These are phyloP conservation scores for Tuber microsphaerosporum DNA, from an alignment of 495 filamentous ascomycete species.

Conservation along the genomic window DNA sequence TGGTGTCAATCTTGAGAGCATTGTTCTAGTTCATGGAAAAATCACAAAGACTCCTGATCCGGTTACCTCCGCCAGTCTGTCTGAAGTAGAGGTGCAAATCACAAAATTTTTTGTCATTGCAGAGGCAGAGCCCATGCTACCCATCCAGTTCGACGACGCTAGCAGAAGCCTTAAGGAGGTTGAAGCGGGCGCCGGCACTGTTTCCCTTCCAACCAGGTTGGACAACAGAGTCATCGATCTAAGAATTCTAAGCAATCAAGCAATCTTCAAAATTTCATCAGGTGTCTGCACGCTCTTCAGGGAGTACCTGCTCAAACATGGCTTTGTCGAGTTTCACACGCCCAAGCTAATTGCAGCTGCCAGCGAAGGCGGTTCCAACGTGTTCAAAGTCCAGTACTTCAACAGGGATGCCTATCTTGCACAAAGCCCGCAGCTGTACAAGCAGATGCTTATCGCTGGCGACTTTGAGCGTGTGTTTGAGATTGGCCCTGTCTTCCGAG, in stretches of 20 bases:
- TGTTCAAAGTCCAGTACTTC: conserved; percentile 91
- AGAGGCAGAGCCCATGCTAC: conserved; percentile 46
- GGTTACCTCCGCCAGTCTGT: conserved; percentile 70
- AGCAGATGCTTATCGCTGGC: conserved; percentile 92
- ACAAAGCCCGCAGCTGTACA: conserved; percentile 91
- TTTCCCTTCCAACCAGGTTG: conserved; percentile 50
- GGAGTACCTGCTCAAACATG: conserved; percentile 64
- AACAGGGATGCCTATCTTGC: conserved; percentile 76
- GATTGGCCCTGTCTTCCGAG: conserved; percentile 86
- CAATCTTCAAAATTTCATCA: conserved; percentile 72
- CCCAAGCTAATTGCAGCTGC: conserved; percentile 84
- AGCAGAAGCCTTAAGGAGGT: conserved; percentile 31
- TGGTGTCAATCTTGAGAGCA: conserved; percentile 67
- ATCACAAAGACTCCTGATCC: conserved; percentile 67
- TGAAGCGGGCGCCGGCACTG: conserved; percentile 31
- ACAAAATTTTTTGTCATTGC: conserved; percentile 65
- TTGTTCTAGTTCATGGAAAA: conserved; percentile 69
- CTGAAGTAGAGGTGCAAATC: conserved; percentile 71
- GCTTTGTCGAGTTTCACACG: conserved; percentile 82
- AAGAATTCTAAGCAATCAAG: conserved; percentile 77
- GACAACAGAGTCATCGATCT: conserved; percentile 88
- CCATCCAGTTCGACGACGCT: conserved; percentile 44
- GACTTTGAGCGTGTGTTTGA: conserved; percentile 85
- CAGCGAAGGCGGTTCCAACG: conserved; percentile 86
- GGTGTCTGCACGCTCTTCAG: conserved; percentile 74